Evolutionary conservation across 176 grass and related monocot species (phyloP).

Genomic region (Aegilops speltoides): DNA sequence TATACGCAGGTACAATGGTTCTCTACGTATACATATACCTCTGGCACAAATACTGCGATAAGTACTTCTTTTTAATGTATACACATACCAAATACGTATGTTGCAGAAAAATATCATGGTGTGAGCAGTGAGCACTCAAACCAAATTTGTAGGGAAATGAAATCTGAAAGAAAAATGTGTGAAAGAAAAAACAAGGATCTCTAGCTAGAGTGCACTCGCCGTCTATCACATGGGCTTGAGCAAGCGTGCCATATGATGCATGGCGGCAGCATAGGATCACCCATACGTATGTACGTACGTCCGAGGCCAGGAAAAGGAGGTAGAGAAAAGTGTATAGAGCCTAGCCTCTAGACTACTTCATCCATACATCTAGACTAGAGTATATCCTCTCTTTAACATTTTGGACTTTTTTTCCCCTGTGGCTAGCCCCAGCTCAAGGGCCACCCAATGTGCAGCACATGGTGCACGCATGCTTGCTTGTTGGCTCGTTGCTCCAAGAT

Average conservation of each 20-base stretch:
- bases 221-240: slow-evolving; percentile 17
- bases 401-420: slow-evolving; percentile 36
- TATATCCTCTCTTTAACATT: slow-evolving; percentile 32
- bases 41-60: background rate
- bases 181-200: background rate
- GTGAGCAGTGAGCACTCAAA: background rate
- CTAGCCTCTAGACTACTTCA: slow-evolving; percentile 22
- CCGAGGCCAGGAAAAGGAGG: background rate
- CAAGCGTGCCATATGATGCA: background rate
- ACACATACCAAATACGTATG: too few species aligned
- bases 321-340: slow-evolving; percentile 1
- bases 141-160: background rate
- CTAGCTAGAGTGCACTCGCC: background rate
- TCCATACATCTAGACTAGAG: slow-evolving; percentile 33
- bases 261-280: slow-evolving; percentile 36
- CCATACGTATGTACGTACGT: slow-evolving; percentile 46
- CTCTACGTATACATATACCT: background rate
- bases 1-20: background rate
- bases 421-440: slow-evolving; percentile 20
- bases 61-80: too few species aligned
- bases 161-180: background rate
- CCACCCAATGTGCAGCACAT: slow-evolving; percentile 50
- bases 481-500: slow-evolving; percentile 28
- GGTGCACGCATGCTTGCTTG: slow-evolving; percentile 25
- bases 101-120: background rate